A percentile compares a stretch with the other conserved stretches of the same genome.
These are phyloP conservation scores for Hygrophoropsis aurantiaca DNA, from an alignment of 768 basidiomycete genomes.

Conservation along the genomic window DNA sequence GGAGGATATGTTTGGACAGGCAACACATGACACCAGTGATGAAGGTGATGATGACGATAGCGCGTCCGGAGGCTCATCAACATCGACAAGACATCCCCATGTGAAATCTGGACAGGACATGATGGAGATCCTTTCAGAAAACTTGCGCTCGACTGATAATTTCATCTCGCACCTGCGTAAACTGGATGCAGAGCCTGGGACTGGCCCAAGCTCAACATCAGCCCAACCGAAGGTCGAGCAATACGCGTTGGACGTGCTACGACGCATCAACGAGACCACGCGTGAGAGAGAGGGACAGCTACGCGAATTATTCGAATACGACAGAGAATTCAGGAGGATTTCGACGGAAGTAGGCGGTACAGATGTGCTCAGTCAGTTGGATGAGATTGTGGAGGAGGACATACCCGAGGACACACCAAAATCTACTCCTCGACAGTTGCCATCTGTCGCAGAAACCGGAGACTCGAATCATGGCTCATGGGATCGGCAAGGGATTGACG, in stretches of 20 bases:
- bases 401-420: conserved; percentile 26
- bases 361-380: conserved; percentile 69
- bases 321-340: conserved; percentile 78
- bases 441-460: conserved; percentile 37
- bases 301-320: conserved; percentile 73
- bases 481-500: conserved; percentile 50
- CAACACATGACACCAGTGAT: conserved; percentile 17
- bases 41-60: conserved; percentile 28
- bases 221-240: conserved; percentile 50
- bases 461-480: conserved; percentile 36
- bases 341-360: conserved; percentile 75
- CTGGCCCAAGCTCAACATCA: conserved; percentile 19
- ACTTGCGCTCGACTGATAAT: conserved; percentile 74
- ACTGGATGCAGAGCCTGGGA: conserved; percentile 46
- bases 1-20: conserved; percentile 15
- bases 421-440: conserved; percentile 28
- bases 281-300: conserved; percentile 81
- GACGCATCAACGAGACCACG: conserved; percentile 71
- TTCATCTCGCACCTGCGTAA: conserved; percentile 73
- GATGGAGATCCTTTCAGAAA: conserved; percentile 69
- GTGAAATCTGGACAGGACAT: conserved; percentile 47
- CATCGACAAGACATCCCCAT: conserved; percentile 14
- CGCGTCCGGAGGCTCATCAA: neutral
- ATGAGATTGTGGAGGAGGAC: conserved; percentile 53
- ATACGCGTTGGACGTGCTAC: conserved; percentile 74